Evolutionary conservation across 2,329 filamentous ascomycete species (phyloP), one percentile per base, ranked within the genome.

Genomic region (Xylaria sp.): DNA sequence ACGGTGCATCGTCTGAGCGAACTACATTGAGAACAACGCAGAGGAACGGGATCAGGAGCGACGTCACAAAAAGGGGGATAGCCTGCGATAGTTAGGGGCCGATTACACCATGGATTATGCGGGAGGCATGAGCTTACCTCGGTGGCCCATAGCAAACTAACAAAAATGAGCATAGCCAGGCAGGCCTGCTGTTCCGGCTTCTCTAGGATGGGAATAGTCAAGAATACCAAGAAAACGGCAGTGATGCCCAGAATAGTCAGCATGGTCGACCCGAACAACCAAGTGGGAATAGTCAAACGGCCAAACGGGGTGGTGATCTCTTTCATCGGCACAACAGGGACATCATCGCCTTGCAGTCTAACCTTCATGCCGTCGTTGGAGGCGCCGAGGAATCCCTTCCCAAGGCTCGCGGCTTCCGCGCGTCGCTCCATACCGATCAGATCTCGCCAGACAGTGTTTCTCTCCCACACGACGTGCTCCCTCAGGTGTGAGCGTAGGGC

Each of bases 381-480:
- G 31, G 88, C 87, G 4, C 94, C 94, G 2, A 98, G 87, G 63
- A 98, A 85, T 0, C 93, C 93, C 72, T 92, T 89, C 26, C 96
- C 96, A 72, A 99, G 87, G 74, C 95, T 96, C 9, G 95, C 95
- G 9, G 96, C 97, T 81, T 98, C 95, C 0, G 93, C 93, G 78
- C 97, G 94, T 26, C 96, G 88, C 83, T 99, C 97, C 74, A 99
- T 95, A 62, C 95, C 96, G 78, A 99, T 99, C 89, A 99, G 96
- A 76, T 99, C 96, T 81, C 97, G 87, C 96, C 96, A 99, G 20
- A 99, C 96, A 0, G 96, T 99, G 78, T 99, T 99, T 66, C 96
- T 89, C 80, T 99, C 97, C 97, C 96, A 99, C 0, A 98, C 95
- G 23, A 99, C 94, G 79, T 99, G 96, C 81, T 99, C 97, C 66